Conservation (phyloP, 805 yeast genomes). For the Candida sakaeoensis region DNA sequence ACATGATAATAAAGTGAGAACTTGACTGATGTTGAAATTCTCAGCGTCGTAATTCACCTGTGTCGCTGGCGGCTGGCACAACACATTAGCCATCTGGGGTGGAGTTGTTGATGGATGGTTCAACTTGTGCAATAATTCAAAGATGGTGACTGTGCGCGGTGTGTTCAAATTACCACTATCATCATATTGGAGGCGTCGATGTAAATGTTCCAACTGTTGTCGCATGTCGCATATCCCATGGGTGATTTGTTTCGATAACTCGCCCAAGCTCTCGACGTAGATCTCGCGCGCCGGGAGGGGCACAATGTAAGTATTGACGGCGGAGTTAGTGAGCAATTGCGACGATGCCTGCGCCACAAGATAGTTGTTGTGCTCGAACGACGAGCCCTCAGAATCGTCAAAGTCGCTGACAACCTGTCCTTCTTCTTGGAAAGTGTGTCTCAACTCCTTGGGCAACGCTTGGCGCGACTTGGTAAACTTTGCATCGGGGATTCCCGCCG, state of each 20-base stretch:
- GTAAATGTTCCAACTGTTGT: slow-evolving; percentile 43
- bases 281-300: slow-evolving; percentile 32
- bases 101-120: too few relatives aligned
- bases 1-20: slow-evolving; percentile 45
- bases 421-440: neutral
- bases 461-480: slow-evolving; percentile 21
- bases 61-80: slow-evolving; percentile 12
- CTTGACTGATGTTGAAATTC: slow-evolving; percentile 18
- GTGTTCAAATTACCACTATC: slow-evolving; percentile 27
- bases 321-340: slow-evolving; percentile 28
- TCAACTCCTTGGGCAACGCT: slow-evolving; percentile 19
- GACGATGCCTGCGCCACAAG: slow-evolving; percentile 34
- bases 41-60: slow-evolving; percentile 10
- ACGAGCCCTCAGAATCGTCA: too few relatives aligned
- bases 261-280: slow-evolving; percentile 32
- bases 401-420: too few relatives aligned
- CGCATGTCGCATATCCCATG: slow-evolving; percentile 34
- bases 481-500: slow-evolving; percentile 35
- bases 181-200: slow-evolving; percentile 42
- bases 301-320: slow-evolving; percentile 34
- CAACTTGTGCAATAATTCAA: slow-evolving; percentile 26
- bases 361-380: slow-evolving; percentile 20
- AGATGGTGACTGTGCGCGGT: slow-evolving; percentile 32
- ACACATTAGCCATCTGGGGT: too few relatives aligned
- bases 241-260: slow-evolving; percentile 40